Base-by-base conservation (phyloP, 352 stramenopile genomes). In the Globisporangium ultimum region DNA sequence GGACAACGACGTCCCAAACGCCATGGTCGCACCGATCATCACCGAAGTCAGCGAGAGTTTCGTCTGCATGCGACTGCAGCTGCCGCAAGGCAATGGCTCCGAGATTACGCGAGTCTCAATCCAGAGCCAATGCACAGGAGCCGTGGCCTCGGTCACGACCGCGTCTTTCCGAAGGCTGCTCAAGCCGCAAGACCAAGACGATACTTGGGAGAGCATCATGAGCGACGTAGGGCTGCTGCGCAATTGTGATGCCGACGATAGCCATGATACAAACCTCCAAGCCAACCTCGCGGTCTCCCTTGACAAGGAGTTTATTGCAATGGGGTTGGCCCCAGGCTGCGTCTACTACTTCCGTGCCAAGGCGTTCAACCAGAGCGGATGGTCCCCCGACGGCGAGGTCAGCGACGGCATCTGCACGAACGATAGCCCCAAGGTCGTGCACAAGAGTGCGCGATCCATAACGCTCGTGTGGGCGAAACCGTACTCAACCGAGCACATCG, bases 341-440 rank as follows among this genome's bases (percentile, higher is more conserved):
- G 63, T 85, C 8, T 88, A 88, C 38, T 79, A 76, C 55, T 80
- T 84, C 49, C 72, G 73, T 2, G 45, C 68, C 2, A 78, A 80
- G 48, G 75, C 69, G 14, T 67, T 43, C 51, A 88, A 88, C 48
- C 49, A 58, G 11, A 71, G 65, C 22, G 78, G 75, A 12, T 88
- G 78, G 78, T 86, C 75, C 10, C 63, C 67, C 1, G 71, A 80
- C 36, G 75, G 78, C 0, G 73, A 82, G 36, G 53, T 75, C 36
- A 85, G 72, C 48, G 66, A 77, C 40, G 75, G 71, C 0, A 76
- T 88, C 28, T 81, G 67, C 42, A 88, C 75, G 1, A 84, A 85
- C 17, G 71, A 79, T n/a, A 68, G 62, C 2, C 77, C 74, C 0
- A 78, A 83, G 43, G 46, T 81, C n/a, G 72, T 81, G 5, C 13